Evolutionary conservation across 768 basidiomycete genomes (phyloP).

Genomic region (Lactifluus echinatus): DNA sequence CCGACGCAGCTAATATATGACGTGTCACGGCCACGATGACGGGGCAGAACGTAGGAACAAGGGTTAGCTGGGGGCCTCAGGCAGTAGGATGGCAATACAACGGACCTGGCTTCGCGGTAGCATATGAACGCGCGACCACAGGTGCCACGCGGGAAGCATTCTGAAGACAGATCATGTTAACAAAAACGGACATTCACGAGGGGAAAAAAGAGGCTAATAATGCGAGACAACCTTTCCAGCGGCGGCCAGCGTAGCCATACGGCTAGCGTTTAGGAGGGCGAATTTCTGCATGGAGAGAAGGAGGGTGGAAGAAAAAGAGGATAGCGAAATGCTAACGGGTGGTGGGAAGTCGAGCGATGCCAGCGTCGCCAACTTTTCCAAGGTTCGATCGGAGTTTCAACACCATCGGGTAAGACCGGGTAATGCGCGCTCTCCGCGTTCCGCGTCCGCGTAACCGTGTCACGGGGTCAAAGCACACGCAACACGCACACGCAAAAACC

Average conservation of each 20-base stretch:
- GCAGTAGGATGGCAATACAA: constrained; percentile 3
- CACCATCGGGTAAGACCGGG: constrained; percentile 4
- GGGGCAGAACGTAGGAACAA: neutral
- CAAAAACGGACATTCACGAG: constrained; percentile 18
- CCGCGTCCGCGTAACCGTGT: too few species aligned
- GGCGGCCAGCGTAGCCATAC: constrained; percentile 65
- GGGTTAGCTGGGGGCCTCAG: constrained; percentile 18
- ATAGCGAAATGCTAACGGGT: constrained; percentile 29
- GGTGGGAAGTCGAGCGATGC: constrained; percentile 30
- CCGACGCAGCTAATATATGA: constrained; percentile 74
- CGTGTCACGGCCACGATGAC: constrained; percentile 32
- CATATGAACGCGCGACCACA: constrained; percentile 74
- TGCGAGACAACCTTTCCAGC: constrained; percentile 46
- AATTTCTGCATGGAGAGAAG: constrained; percentile 65
- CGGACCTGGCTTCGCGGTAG: constrained; percentile 96
- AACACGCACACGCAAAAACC: too few species aligned
- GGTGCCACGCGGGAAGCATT: constrained; percentile 37
- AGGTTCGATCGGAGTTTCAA: constrained; percentile 20
- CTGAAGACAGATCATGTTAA: constrained; percentile 22
- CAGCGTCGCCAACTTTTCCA: constrained; percentile 13
- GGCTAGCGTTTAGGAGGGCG: constrained; percentile 76
- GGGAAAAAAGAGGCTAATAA: constrained; percentile 8
- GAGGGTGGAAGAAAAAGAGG: constrained; percentile 33
- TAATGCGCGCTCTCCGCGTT: neutral
- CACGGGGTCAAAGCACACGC: too few species aligned